phyloP scores from a whole-genome alignment of 2,329 filamentous ascomycete species.

The Xylaria arbuscula region DNA sequence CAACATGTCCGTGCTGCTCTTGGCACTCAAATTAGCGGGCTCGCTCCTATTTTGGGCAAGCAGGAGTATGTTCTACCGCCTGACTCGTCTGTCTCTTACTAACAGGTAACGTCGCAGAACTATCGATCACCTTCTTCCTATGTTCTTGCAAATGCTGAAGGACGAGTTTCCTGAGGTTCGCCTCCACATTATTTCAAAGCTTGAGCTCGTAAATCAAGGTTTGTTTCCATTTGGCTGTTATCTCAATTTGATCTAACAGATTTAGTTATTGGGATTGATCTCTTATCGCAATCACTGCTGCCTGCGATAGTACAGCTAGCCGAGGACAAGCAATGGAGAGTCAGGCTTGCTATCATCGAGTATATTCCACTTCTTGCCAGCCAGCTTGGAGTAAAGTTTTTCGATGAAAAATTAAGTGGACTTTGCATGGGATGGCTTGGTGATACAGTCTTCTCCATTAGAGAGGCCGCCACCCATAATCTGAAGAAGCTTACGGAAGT shows the following conservation, averaged over 20 bases:
- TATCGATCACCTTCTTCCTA: constrained; percentile 94
- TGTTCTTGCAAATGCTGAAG: constrained; percentile 99
- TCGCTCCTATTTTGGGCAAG: constrained; percentile 96
- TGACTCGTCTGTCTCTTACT: constrained; percentile 35
- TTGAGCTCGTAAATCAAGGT: constrained; percentile 98
- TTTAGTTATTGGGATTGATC: constrained; percentile 94
- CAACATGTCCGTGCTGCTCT: constrained; percentile 96
- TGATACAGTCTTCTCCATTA: constrained; percentile 98
- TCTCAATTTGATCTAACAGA: constrained; percentile 38
- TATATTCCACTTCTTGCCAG: constrained; percentile 97
- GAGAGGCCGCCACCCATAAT: constrained; percentile 96
- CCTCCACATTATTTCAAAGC: constrained; percentile 99
- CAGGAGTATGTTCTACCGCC: constrained; percentile 76
- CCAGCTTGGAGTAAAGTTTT: constrained; percentile 96
- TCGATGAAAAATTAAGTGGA: constrained; percentile 94
- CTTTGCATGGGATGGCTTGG: constrained; percentile 99
- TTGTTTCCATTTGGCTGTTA: constrained; percentile 45
- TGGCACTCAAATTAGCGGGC: constrained; percentile 94
- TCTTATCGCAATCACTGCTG: constrained; percentile 94
- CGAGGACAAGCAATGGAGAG: constrained; percentile 99
- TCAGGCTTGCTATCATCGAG: constrained; percentile 97
- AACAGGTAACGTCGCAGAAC: constrained; percentile 68
- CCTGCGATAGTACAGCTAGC: constrained; percentile 97
- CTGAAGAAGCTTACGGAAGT: constrained; percentile 98
- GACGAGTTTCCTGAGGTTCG: constrained; percentile 98